Evolutionary conservation across 1,284 basidiomycete genomes (phyloP).

Genomic region (Exsudoporus floridanus): DNA sequence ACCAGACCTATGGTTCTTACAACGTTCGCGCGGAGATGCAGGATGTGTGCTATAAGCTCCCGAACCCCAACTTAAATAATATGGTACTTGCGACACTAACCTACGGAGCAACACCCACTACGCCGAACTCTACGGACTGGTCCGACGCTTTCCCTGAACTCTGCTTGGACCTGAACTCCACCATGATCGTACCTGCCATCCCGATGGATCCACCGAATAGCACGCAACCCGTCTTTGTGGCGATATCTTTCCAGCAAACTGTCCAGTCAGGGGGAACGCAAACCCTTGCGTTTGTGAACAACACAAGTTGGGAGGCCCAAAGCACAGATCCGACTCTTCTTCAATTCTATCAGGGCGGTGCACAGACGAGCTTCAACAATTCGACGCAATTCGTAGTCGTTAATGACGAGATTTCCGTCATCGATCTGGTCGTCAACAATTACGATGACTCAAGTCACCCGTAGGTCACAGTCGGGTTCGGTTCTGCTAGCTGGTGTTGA

Average conservation of each 20-base stretch:
- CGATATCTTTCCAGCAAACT: conserved; percentile 34
- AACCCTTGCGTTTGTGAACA: conserved; percentile 28
- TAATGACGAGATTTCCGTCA: conserved; percentile 29
- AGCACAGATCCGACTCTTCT: conserved; percentile 30
- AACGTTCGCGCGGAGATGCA: conserved; percentile 37
- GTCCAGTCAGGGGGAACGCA: conserved; percentile 30
- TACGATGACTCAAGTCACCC: conserved; percentile 35
- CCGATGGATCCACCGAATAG: conserved; percentile 32
- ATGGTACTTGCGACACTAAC: conserved; percentile 34
- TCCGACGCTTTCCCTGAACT: conserved; percentile 22
- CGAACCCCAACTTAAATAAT: conserved; percentile 30
- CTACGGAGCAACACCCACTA: conserved; percentile 27
- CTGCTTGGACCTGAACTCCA: conserved; percentile 31
- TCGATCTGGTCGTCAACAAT: conserved; percentile 28
- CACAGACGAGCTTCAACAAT: conserved; percentile 28
- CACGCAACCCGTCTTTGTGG: conserved; percentile 20
- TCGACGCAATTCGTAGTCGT: conserved; percentile 28
- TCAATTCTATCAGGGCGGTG: conserved; percentile 29
- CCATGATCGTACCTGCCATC: conserved; percentile 30
- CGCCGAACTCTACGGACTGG: conserved; percentile 30
- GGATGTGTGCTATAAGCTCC: conserved; percentile 28
- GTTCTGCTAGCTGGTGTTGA: neutral
- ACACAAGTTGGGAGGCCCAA: conserved; percentile 30
- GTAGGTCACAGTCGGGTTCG: conserved; percentile 15
- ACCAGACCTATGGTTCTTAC: conserved; percentile 36